phyloP scores from a whole-genome alignment of 2,329 filamentous ascomycete species.

The Aphanocladium album region DNA sequence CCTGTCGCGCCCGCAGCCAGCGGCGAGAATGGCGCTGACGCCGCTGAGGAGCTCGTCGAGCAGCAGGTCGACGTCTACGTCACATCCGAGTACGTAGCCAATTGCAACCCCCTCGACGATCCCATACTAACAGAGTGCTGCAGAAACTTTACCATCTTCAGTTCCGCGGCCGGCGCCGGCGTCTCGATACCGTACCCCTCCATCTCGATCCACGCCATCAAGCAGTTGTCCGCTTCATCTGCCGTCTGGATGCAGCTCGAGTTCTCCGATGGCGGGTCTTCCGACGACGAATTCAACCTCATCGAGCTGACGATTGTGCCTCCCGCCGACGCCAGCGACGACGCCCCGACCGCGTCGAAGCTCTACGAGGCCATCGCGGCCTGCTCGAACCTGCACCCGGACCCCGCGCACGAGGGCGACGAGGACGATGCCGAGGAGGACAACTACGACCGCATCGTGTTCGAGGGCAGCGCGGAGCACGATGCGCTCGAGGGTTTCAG shows the following conservation, averaged over 20 bases:
- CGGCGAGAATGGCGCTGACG: conserved; percentile 25
- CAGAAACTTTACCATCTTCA: conserved; percentile 57
- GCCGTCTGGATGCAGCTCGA: conserved; percentile 66
- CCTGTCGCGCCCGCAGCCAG: conserved; percentile 20
- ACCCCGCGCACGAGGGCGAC: conserved; percentile 51
- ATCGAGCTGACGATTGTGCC: conserved; percentile 66
- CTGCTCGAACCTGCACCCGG: conserved; percentile 73
- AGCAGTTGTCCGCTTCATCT: conserved; percentile 45
- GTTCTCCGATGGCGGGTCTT: conserved; percentile 52
- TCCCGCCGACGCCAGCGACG: conserved; percentile 21
- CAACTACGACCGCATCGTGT: conserved; percentile 49
- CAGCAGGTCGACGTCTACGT: conserved; percentile 53
- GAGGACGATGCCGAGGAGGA: conserved; percentile 52
- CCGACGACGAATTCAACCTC: conserved; percentile 60
- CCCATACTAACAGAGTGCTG: conserved; percentile 2
- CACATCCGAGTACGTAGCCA: conserved; percentile 52
- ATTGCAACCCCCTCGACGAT: not conserved
- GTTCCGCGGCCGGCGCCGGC: conserved; percentile 50
- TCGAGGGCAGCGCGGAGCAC: conserved; percentile 46
- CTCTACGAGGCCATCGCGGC: conserved; percentile 67
- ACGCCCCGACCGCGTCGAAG: conserved; percentile 25
- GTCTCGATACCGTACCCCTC: conserved; percentile 67
- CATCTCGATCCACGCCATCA: conserved; percentile 71
- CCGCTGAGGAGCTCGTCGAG: conserved; percentile 34
- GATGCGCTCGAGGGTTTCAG: conserved; percentile 53